Evolutionary conservation across 2,329 filamentous ascomycete species (phyloP).

Genomic region (Microdochium paspali): DNA sequence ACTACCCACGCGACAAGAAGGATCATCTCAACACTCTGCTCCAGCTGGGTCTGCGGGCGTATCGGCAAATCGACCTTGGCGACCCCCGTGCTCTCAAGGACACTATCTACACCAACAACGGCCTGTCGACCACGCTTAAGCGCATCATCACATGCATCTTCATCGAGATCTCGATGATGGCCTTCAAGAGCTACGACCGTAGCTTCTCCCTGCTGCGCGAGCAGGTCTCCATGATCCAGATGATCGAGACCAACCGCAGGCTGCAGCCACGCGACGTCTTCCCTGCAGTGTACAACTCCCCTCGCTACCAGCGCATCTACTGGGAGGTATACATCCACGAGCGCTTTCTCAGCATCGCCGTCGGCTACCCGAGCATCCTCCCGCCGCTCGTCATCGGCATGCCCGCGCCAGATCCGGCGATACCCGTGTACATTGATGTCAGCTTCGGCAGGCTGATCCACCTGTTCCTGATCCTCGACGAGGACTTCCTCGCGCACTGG

Average conservation of each 20-base stretch:
- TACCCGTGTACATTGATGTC: conserved; percentile 23
- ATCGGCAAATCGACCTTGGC: conserved; percentile 20
- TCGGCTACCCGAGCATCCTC: conserved; percentile 31
- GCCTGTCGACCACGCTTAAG: conserved; percentile 26
- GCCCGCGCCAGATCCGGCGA: conserved; percentile 19
- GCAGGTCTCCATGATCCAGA: conserved; percentile 33
- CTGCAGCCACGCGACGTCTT: conserved; percentile 19
- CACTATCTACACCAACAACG: conserved; percentile 24
- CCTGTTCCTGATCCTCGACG: conserved; percentile 27
- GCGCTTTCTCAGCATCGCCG: conserved; percentile 42
- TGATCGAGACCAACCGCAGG: conserved; percentile 27
- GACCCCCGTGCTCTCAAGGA: conserved; percentile 6
- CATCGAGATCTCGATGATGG: conserved; percentile 41
- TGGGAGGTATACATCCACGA: conserved; percentile 49
- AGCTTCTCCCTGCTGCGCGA: conserved; percentile 42
- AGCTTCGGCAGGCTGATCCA: conserved; percentile 27
- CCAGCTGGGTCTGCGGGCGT: conserved; percentile 12
- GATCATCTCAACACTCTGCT: conserved; percentile 20
- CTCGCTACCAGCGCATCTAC: conserved; percentile 37
- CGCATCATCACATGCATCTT: conserved; percentile 41
- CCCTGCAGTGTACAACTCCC: conserved; percentile 8
- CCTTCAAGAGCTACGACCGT: conserved; percentile 33
- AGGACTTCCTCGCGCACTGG: conserved; percentile 27
- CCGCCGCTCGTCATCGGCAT: conserved; percentile 19
- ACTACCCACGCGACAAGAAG: conserved; percentile 12